Conservation (phyloP, 225 moss, liverwort and hornwort species). For the Pleurozium schreberi region DNA sequence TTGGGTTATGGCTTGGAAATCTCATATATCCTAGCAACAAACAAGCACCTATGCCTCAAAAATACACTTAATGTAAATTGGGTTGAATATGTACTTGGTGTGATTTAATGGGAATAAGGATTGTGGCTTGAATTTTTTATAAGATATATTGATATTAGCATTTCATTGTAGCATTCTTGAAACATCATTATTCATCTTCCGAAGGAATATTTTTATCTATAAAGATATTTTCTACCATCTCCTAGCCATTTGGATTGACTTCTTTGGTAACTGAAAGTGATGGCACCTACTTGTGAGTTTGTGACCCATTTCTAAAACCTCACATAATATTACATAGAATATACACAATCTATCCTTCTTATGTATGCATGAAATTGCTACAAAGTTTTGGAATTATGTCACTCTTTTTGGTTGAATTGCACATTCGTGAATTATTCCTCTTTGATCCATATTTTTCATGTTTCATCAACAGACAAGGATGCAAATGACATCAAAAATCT, state of each 20-base stretch:
- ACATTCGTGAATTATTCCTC: neutral
- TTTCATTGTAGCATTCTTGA: neutral
- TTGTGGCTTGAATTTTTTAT: neutral
- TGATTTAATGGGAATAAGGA: neutral
- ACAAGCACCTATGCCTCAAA: neutral
- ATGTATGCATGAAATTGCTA: neutral
- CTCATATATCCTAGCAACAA: neutral
- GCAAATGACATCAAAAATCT: neutral
- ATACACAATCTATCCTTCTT: neutral
- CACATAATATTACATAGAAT: neutral
- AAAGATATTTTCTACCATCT: neutral
- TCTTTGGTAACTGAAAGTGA: neutral
- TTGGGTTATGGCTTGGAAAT: neutral
- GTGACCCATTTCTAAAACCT: neutral
- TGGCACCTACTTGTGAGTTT: neutral
- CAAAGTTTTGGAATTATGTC: neutral
- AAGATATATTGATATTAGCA: neutral
- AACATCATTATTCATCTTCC: neutral
- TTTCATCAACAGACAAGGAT: neutral
- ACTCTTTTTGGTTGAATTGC: no score
- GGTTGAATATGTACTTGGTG: neutral
- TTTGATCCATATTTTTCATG: neutral
- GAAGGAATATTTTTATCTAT: fast-evolving
- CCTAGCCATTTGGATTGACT: neutral
- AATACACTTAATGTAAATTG: neutral